These are phyloP conservation scores for Wallacemonas sp. DNA, from an alignment of 208 protist genomes.

Conservation along the genomic window DNA sequence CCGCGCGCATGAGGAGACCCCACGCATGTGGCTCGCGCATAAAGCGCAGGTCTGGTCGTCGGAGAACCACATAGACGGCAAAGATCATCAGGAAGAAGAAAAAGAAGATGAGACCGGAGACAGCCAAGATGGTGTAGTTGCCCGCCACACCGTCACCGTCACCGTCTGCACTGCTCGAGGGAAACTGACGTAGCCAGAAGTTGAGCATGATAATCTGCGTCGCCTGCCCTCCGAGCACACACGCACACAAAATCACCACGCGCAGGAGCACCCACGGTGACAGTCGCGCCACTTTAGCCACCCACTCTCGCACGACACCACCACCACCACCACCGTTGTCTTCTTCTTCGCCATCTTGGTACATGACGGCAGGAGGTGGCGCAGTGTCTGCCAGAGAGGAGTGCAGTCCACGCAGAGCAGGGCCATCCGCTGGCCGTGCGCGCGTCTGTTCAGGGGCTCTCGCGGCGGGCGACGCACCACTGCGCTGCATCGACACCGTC, in stretches of 20 bases:
- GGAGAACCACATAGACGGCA: slow-evolving; percentile 41
- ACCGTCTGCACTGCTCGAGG: no score
- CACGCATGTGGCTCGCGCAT: slow-evolving; percentile 23
- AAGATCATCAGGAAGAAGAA: slow-evolving; percentile 65
- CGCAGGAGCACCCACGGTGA: slow-evolving; percentile 20
- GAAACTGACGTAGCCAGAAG: slow-evolving; percentile 75
- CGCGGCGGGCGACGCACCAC: no score
- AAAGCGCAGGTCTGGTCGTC: slow-evolving; percentile 43
- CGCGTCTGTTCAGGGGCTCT: no score
- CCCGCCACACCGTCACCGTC: no score
- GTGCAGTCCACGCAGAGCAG: no score
- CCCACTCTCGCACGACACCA: neutral
- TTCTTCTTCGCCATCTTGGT: no score
- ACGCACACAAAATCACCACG: slow-evolving; percentile 41
- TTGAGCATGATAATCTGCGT: slow-evolving; percentile 83
- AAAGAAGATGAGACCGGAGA: slow-evolving; percentile 62
- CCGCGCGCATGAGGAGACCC: slow-evolving; percentile 37
- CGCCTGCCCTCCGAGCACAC: slow-evolving; percentile 64
- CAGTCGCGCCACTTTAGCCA: neutral
- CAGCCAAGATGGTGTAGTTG: slow-evolving; percentile 79
- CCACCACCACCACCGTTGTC: no score
- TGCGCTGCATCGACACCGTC: neutral
- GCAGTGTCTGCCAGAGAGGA: no score
- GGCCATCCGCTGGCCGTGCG: no score
- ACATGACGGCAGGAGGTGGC: no score